These are phyloP conservation scores for Corallochytrium limacisporum DNA, from an alignment of 78 protist species.

Conservation along the genomic window DNA sequence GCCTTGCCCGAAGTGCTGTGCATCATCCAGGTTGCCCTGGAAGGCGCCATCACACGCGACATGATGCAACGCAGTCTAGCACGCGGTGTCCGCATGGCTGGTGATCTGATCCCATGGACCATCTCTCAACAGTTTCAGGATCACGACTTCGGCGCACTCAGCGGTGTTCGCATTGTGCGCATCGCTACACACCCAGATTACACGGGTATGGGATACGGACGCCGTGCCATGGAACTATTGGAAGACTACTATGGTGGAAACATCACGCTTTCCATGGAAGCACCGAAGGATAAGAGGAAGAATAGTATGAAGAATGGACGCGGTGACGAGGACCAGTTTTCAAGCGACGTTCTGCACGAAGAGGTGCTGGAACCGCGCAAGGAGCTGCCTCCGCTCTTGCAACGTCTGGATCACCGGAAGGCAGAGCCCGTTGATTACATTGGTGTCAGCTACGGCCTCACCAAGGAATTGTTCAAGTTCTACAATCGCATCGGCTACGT, in stretches of 20 bases:
- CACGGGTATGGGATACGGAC: slow-evolving; percentile 87
- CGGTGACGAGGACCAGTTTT: background rate
- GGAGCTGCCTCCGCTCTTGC: slow-evolving; percentile 74
- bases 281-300: background rate
- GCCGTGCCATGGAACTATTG: slow-evolving; percentile 70
- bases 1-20: slow-evolving; percentile 80
- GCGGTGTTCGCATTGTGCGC: slow-evolving; percentile 94
- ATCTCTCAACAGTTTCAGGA: slow-evolving; percentile 52
- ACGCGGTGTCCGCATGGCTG: background rate
- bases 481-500: slow-evolving; percentile 58
- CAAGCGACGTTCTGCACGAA: background rate
- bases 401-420: background rate
- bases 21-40: slow-evolving; percentile 71
- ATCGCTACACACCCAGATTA: slow-evolving; percentile 91
- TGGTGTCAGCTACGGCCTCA: slow-evolving; percentile 84
- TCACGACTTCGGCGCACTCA: slow-evolving; percentile 71
- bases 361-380: slow-evolving; percentile 31
- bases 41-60: background rate
- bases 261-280: background rate
- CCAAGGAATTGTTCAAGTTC: slow-evolving; percentile 60
- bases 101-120: background rate
- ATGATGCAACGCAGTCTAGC: background rate
- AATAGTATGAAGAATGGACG: background rate
- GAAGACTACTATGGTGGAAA: slow-evolving; percentile 65
- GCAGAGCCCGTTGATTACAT: slow-evolving; percentile 80